phyloP scores from a whole-genome alignment of 352 stramenopile genomes.

The Globisporangium paroecandrum region DNA sequence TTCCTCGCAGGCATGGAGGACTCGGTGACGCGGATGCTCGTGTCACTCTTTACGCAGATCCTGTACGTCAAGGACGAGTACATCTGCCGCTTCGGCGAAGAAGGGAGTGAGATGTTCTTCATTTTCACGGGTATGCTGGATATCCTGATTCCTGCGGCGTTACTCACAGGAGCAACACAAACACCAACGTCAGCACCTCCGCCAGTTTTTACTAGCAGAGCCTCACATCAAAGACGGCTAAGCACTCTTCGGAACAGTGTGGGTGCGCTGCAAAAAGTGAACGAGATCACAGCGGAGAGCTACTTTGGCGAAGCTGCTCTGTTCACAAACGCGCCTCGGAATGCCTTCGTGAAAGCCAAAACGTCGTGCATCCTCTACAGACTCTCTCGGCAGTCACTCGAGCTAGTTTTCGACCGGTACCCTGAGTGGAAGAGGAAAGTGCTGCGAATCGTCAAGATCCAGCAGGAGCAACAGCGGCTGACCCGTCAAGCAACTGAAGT shows the following conservation, averaged over 20 bases:
- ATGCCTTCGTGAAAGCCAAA: constrained; percentile 54
- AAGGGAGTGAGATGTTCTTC: constrained; percentile 69
- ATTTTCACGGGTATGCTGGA: constrained; percentile 56
- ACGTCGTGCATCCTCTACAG: constrained; percentile 63
- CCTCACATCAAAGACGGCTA: not conserved
- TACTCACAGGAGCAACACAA: not conserved
- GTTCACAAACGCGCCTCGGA: constrained; percentile 54
- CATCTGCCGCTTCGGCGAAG: constrained; percentile 49
- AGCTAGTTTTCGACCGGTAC: constrained; percentile 59
- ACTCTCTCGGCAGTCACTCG: constrained; percentile 47
- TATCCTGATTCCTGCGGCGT: constrained; percentile 37
- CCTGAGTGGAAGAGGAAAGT: constrained; percentile 66
- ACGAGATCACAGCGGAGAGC: constrained; percentile 50
- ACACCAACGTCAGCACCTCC: not conserved
- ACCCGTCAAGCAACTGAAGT: constrained; percentile 38
- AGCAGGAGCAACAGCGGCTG: constrained; percentile 57
- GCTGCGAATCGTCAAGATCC: constrained; percentile 56
- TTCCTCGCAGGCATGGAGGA: constrained; percentile 60
- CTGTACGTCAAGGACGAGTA: constrained; percentile 56
- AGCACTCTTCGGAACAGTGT: not conserved
- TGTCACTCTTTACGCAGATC: constrained; percentile 53
- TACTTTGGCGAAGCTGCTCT: constrained; percentile 61
- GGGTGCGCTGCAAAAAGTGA: constrained; percentile 41
- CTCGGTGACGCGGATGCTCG: constrained; percentile 52
- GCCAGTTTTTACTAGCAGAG: not conserved